Evolutionary conservation across 192 early-diverging fungal genomes (phyloP).

Genomic region (Geranomyces variabilis): DNA sequence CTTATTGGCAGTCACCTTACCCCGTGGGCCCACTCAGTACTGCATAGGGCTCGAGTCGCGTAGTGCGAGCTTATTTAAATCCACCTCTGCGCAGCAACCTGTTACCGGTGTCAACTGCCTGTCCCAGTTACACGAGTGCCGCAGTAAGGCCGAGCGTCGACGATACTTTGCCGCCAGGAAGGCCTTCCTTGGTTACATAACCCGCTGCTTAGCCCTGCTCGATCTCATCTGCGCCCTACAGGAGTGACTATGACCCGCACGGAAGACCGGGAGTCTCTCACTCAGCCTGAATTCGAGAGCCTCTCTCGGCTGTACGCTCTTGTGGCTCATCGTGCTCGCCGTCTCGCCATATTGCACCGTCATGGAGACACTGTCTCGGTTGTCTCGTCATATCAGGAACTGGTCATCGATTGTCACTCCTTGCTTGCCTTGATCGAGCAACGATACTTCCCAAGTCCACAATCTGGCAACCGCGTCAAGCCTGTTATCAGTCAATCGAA

Average conservation of each 20-base stretch:
- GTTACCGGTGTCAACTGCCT: no score
- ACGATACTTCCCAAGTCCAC: slow-evolving; percentile 4
- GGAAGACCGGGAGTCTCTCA: background rate
- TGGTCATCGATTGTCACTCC: slow-evolving; percentile 31
- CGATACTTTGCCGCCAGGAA: no score
- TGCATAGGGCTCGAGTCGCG: no score
- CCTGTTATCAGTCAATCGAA: background rate
- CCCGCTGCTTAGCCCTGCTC: no score
- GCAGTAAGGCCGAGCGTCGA: no score
- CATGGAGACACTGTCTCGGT: slow-evolving; percentile 16
- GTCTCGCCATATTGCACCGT: slow-evolving; percentile 29
- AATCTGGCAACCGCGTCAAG: background rate
- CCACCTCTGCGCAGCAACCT: no score
- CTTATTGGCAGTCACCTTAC: no score
- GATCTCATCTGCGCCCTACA: no score
- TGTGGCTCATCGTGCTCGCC: slow-evolving; percentile 26
- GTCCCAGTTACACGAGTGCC: no score
- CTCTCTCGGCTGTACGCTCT: slow-evolving; percentile 21
- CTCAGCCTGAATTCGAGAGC: background rate
- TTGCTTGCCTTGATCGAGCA: slow-evolving; percentile 19
- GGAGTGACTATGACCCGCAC: background rate
- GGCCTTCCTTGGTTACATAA: no score
- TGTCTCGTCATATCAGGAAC: slow-evolving; percentile 29
- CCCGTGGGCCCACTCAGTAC: no score
- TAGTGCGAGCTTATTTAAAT: no score